These are phyloP conservation scores for Lepraria neglecta DNA, from an alignment of 495 filamentous ascomycete genomes.

Conservation along the genomic window DNA sequence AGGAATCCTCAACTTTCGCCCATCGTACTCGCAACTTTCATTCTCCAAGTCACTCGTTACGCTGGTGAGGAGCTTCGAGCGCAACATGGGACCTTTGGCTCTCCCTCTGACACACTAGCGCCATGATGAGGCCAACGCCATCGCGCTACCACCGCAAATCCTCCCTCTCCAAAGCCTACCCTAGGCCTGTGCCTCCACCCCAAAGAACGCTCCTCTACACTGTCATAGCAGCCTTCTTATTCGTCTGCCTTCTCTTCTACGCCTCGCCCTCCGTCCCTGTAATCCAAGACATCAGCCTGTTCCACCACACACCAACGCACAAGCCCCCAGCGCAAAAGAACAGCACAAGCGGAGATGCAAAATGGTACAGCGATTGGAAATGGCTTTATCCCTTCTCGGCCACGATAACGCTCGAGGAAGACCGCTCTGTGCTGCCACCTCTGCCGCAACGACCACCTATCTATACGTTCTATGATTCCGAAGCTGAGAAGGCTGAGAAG, in stretches of 20 bases:
- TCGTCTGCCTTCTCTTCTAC: constrained; percentile 44
- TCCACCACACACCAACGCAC: constrained; percentile 67
- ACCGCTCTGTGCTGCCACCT: constrained; percentile 78
- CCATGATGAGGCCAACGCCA: constrained; percentile 8
- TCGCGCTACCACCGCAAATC: constrained; percentile 18
- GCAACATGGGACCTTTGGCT: neutral
- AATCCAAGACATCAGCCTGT: constrained; percentile 26
- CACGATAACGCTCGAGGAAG: constrained; percentile 76
- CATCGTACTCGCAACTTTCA: neutral
- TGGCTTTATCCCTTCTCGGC: constrained; percentile 90
- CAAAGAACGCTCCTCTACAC: constrained; percentile 24
- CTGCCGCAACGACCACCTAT: constrained; percentile 65
- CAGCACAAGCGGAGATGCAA: constrained; percentile 69
- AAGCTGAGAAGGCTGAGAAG: constrained; percentile 50
- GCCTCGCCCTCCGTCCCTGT: constrained; percentile 30
- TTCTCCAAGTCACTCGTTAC: constrained; percentile 2
- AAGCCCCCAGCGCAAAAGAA: constrained; percentile 65
- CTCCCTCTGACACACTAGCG: neutral
- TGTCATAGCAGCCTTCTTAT: constrained; percentile 34
- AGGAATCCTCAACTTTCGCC: neutral
- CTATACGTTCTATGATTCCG: constrained; percentile 86
- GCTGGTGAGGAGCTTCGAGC: neutral
- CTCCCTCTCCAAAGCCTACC: constrained; percentile 19
- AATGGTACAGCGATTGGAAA: constrained; percentile 82
- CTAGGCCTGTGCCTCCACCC: constrained; percentile 10